Base-by-base conservation (phyloP, 1,139 yeast genomes). In the Dujonia santamariae region DNA sequence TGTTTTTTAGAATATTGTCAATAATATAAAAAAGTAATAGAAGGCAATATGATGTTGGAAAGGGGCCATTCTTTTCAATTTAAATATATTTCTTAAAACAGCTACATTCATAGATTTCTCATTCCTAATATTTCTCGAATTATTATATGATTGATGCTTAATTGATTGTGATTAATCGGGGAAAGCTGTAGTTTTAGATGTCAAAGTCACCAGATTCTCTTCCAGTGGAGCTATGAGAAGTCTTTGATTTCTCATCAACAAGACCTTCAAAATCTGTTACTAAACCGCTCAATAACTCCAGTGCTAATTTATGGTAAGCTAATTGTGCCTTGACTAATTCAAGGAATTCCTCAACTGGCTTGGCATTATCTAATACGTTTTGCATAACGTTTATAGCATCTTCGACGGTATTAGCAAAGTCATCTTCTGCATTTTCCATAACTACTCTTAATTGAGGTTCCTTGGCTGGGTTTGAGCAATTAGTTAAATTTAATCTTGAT, bases 321-420 rank as follows among this genome's bases (percentile, higher is more conserved):
- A 85, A 71, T 63, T 86, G 96, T 30, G 96, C 95, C 50, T 75
- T 75, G 37, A 81, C 75, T 47, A 86, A 72, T 53, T 82, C 90
- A 39, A 73, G 70, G 44, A 86, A 63, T 54, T 82, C 84, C 39
- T 79, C 74, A 49, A 85, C 67, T 15, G 92, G 86, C 48, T 80
- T 77, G 25, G 92, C 81, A 40, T 81, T 73, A 41, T 81, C 82
- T 48, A 86, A 76, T 18, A 85, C 90, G 54, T 82, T 81, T 63
- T 82, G 86, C 92, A 87, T 82, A 42, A 85, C 78, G 33, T 80
- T 71, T 36, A 85, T 87, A 22, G 96, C 95, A 53, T 85, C 95
- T 61, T 87, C 96, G 24, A 88, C 90, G 15, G 92, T 85, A 46
- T 85, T 86, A 30, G 94, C 95, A 57, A 87, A 86, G 50, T 85